These are phyloP conservation scores for Aspergillus ochraceus DNA, from an alignment of 2,329 filamentous ascomycete genomes.

Conservation along the genomic window DNA sequence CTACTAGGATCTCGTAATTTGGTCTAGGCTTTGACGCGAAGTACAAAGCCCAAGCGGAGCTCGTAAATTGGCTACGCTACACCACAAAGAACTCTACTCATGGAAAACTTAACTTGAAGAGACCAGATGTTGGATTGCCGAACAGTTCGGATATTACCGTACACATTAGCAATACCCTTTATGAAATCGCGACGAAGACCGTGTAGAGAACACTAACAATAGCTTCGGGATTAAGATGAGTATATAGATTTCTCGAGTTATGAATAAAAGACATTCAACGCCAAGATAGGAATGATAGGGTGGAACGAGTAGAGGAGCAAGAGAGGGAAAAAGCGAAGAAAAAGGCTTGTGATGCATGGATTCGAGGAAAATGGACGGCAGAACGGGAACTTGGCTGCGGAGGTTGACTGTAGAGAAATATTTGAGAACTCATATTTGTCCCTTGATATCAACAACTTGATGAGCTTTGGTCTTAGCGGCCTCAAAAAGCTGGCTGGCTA, in stretches of 20 bases:
- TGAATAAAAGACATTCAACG: slow-evolving; percentile 1
- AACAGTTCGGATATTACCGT: not conserved
- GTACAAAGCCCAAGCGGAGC: not conserved
- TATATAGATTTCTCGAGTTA: slow-evolving; percentile 13
- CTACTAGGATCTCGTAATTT: not conserved
- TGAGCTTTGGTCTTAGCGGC: slow-evolving; percentile 71
- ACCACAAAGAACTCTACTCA: not conserved
- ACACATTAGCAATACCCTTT: not conserved
- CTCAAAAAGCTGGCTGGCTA: slow-evolving; percentile 74
- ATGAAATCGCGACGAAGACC: not conserved
- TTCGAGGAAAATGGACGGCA: not conserved
- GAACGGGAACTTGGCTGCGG: not conserved
- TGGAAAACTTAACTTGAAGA: not conserved
- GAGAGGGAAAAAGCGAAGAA: not conserved
- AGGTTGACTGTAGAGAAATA: not conserved
- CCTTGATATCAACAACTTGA: slow-evolving; percentile 91
- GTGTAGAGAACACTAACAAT: slow-evolving; percentile 2
- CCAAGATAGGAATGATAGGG: slow-evolving; percentile 1
- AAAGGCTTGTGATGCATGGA: not conserved
- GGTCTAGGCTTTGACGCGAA: not conserved
- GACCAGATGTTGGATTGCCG: not conserved
- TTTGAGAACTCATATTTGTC: slow-evolving; percentile 65
- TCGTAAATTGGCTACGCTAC: not conserved
- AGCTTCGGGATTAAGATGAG: slow-evolving; percentile 14
- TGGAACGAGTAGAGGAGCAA: slow-evolving; percentile 8